A percentile compares a stretch with the other conserved stretches of the same genome.
Conservation (phyloP, 2,329 filamentous ascomycete species). For the Trichophyton mentagrophytes region DNA sequence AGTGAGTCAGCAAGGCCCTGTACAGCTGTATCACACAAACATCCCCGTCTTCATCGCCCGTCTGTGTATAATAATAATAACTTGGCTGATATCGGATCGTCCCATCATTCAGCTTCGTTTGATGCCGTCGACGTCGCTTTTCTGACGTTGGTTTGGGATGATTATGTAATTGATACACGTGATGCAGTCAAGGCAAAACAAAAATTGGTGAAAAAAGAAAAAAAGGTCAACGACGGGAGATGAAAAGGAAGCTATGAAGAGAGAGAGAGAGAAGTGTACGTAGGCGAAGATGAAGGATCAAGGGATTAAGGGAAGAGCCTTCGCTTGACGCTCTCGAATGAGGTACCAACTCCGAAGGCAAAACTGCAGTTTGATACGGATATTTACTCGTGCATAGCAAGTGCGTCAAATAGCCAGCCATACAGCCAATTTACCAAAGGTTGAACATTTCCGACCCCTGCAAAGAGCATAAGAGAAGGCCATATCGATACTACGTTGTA, state of each 20-base stretch:
- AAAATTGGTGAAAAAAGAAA: neutral
- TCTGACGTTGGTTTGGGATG: neutral
- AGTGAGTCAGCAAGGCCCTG: neutral
- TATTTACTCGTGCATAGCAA: neutral
- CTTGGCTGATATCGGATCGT: neutral
- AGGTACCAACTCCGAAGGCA: neutral
- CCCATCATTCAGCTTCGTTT: neutral
- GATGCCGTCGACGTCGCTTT: neutral
- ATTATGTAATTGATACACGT: neutral
- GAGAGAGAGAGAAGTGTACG: neutral
- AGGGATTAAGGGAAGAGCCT: neutral
- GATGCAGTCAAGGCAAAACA: neutral
- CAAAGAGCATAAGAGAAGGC: neutral
- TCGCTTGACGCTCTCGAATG: neutral
- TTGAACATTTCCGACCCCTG: neutral
- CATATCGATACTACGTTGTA: slow-evolving; percentile 1
- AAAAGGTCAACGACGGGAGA: neutral
- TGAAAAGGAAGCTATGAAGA: neutral
- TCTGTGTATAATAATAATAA: neutral
- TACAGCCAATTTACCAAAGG: neutral
- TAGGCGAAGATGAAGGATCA: neutral
- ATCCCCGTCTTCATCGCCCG: neutral
- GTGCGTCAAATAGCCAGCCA: neutral
- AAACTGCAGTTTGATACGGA: neutral
- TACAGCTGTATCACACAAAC: neutral